A percentile compares a stretch with the other conserved stretches of the same genome.
Conservation (phyloP, 2,329 filamentous ascomycete species). For the Neospermospora avenae region DNA sequence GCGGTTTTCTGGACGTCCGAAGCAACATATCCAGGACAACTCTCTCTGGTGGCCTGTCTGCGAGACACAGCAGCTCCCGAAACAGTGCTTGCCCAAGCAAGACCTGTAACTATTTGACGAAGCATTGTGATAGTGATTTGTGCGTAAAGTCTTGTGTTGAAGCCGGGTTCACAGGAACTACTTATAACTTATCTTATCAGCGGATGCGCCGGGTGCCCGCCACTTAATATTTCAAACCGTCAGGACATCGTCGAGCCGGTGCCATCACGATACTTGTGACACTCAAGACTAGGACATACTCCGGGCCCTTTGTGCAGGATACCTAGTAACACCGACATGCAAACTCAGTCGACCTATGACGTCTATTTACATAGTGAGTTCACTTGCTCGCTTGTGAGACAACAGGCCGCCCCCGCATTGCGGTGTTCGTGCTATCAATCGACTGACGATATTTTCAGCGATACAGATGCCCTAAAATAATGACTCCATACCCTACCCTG, state of each 20-base stretch:
- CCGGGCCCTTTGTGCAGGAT: not conserved
- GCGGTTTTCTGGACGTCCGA: conserved; percentile 44
- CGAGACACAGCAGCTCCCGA: not conserved
- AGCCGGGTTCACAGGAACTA: not conserved
- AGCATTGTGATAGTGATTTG: not conserved
- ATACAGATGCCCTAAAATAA: not conserved
- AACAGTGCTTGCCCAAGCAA: not conserved
- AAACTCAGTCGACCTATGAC: not conserved
- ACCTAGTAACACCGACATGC: not conserved
- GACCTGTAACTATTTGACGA: conserved; percentile 3
- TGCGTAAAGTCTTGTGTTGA: not conserved
- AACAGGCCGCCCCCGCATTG: not conserved
- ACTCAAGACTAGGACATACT: not conserved
- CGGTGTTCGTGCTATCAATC: not conserved
- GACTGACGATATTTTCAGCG: not conserved
- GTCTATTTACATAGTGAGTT: not conserved
- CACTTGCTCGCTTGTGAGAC: not conserved
- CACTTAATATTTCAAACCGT: not conserved
- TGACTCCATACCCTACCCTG: too few relatives aligned
- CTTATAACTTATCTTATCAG: not conserved
- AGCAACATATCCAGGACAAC: conserved; percentile 52
- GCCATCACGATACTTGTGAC: not conserved
- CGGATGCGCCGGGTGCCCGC: not conserved
- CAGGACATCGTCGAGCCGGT: not conserved
- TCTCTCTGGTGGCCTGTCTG: not conserved